Conservation (phyloP, 2,329 filamentous ascomycete species). For the Talaromyces sp. region DNA sequence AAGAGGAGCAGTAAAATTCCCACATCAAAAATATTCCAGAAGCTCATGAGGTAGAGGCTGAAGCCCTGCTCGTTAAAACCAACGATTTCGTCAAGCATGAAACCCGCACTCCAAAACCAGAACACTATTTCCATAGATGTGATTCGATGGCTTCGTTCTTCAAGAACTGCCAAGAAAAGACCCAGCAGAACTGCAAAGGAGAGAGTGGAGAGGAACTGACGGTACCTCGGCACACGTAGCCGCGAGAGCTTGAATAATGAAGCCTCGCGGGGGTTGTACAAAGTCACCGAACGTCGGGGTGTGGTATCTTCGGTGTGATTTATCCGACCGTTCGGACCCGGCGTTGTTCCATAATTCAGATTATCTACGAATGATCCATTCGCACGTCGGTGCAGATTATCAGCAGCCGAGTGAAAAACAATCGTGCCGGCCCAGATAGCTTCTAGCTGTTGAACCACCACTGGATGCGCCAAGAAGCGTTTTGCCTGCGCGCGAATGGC, state of each 20-base stretch:
- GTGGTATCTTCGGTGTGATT: conserved; percentile 12
- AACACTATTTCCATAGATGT: conserved; percentile 85
- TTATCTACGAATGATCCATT: conserved; percentile 34
- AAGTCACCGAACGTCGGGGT: conserved; percentile 70
- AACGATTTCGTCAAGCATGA: conserved; percentile 94
- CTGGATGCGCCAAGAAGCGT: conserved; percentile 84
- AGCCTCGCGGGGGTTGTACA: conserved; percentile 89
- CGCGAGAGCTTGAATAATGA: conserved; percentile 90
- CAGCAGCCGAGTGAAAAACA: conserved; percentile 87
- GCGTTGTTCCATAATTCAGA: conserved; percentile 30
- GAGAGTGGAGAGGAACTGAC: conserved; percentile 84
- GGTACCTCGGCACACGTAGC: conserved; percentile 85
- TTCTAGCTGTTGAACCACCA: conserved; percentile 93
- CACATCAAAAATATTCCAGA: conserved; percentile 95
- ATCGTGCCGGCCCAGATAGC: conserved; percentile 97
- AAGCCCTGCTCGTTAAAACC: conserved; percentile 97
- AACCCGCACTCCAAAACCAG: conserved; percentile 97
- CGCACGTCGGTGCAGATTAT: conserved; percentile 73
- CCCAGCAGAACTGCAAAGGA: conserved; percentile 84
- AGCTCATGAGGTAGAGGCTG: conserved; percentile 93
- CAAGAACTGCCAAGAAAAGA: conserved; percentile 81
- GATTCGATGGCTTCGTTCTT: conserved; percentile 74
- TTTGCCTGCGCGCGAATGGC: conserved; percentile 92
- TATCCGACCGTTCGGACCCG: conserved; percentile 19
- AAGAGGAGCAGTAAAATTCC: conserved; percentile 85